Base-by-base conservation (phyloP, 331 rosid species). In the Spiraea crenata region DNA sequence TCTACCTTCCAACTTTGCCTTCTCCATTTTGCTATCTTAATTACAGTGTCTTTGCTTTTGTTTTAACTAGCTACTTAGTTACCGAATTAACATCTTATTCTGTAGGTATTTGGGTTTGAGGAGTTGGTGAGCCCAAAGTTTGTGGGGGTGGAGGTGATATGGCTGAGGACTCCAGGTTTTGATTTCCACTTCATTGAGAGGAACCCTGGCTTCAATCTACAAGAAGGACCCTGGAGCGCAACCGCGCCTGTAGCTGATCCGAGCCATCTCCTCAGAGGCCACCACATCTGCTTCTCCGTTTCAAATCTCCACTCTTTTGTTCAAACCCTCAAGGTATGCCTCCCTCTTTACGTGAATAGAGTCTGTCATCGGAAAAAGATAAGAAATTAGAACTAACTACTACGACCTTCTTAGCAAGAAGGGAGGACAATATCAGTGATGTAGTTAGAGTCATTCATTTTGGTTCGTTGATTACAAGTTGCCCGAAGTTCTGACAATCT, bases 281-380 rank as follows among this genome's bases (percentile, higher is more conserved):
- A 92, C 83, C 98, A 89, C 70, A 77, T 92, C 83, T 89, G 96
- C 79, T 80, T 92, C 84, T 78, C 95, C 13, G 90, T 92, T 73
- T 72, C 96, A 74, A 83, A 89, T 66, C 80, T 89, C 15, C 84
- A 89, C 2, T 79, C 86, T 12, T 75, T 92, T 44, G 69, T 84
- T 9, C 81, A 72, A 0, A 55, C 84, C 45, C 95, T 92, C 78
- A 81, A 92, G 90, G 98, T 83, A 31, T 45, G 6, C 7, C 31
- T 25, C 31, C 31, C 31, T 25, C 31, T 25, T 25, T 25, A 25
- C 31, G 31, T 25, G 31, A 25, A 25, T 25, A 25, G 31, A 0
- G 31, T 25, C 31, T 25, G 1, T 25, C 31, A 25, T 25, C 31
- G 31, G 31, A 25, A 25, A 25, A 25, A 25, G 31, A 25, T 25